Conservation (phyloP, 768 basidiomycete genomes). For the Russula lepida region DNA sequence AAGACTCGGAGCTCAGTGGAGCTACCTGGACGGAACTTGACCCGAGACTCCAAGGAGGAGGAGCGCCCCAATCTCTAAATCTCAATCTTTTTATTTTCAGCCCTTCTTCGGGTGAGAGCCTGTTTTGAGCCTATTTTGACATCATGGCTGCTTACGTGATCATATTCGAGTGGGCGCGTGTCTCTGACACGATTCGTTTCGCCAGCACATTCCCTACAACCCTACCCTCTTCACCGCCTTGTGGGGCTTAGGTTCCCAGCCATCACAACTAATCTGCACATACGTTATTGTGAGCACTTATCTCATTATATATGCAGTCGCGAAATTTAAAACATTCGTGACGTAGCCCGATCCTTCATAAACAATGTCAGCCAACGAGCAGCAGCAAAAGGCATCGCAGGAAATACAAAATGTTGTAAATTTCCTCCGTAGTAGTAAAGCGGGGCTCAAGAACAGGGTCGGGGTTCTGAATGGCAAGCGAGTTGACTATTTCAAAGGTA, state of each 20-base stretch:
- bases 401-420: slow-evolving; percentile 77
- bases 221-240: slow-evolving; percentile 10
- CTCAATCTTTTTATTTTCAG: no score
- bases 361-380: slow-evolving; percentile 45
- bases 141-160: slow-evolving; percentile 1
- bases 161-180: background rate
- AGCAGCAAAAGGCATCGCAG: slow-evolving; percentile 71
- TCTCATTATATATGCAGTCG: background rate
- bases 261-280: background rate
- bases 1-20: no score
- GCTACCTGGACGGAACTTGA: no score
- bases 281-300: slow-evolving; percentile 2
- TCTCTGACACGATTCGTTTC: slow-evolving; percentile 1
- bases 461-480: slow-evolving; percentile 93
- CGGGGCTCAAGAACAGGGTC: slow-evolving; percentile 81
- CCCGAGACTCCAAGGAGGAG: no score
- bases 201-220: slow-evolving; percentile 2
- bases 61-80: no score
- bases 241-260: background rate
- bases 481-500: slow-evolving; percentile 97
- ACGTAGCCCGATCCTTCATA: background rate
- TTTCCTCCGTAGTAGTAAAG: slow-evolving; percentile 77
- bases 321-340: background rate
- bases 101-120: no score
- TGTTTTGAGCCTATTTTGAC: no score